Evolutionary conservation across 768 basidiomycete species (phyloP), one percentile per base, ranked within the genome.

Genomic region (Lentinus tigrinus): DNA sequence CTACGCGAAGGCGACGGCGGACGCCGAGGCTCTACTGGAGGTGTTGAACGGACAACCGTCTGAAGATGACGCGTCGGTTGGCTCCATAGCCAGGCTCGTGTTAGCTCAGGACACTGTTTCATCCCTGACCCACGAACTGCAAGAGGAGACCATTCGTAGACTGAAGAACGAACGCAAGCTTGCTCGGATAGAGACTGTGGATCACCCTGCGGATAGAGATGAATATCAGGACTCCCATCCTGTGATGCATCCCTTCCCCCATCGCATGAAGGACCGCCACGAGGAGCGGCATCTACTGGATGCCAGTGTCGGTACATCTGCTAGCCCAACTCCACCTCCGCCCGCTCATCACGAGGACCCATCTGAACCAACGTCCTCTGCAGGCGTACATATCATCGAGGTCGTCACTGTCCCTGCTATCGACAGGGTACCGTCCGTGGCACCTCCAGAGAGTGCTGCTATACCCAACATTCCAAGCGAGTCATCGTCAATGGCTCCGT

Each of bases 81-180:
- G 83, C 2, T 76, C 81, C 1, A 62, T 84, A 36, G 86, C 81
- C 2, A 74, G 87, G 27, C 70, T 87, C 16, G 52, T 81, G 10
- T 72, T 80, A 0, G 81, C 82, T 1, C 75, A 82, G 58, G 72
- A 75, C 10, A 76, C 83, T 0, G 77, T 87, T 9, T 74, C 78
- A 27, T 71, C 76, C 2, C 70, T 92, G n/a, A 72, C 77, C 38
- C 72, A 74, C 43, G 88, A 92, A 66, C 68, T 92, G 42, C 76
- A 84, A 59, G 63, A 66, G 7, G 87, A 91, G 68, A 77, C 78
- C 17, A 75, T 75, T 54, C 77, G 76, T 62, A 73, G 87, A 37
- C 40, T 89, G 47, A 68, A 72, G 24, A 54, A 82, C 47, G 79
- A 81, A 61, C 70, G 69, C 53, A 38, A 67, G 27, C 51, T 78